These are phyloP conservation scores for Neoarthrinium moseri DNA, from an alignment of 2,329 filamentous ascomycete species.

Conservation along the genomic window DNA sequence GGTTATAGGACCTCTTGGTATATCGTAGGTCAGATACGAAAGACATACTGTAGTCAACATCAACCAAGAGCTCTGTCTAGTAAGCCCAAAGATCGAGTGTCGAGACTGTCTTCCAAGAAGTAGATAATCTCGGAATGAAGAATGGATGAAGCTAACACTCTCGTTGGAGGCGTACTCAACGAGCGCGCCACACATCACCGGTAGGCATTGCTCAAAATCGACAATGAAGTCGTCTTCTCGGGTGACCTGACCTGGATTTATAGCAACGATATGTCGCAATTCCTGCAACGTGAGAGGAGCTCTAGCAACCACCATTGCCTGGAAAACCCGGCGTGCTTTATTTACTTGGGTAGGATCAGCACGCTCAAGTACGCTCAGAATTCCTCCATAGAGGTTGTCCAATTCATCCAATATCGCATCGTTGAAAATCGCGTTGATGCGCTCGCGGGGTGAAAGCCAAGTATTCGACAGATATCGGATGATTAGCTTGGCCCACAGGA, in stretches of 20 bases:
- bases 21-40: neutral
- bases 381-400: neutral
- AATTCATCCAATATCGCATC: neutral
- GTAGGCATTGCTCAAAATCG: neutral
- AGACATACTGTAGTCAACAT: neutral
- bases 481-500: neutral
- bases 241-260: neutral
- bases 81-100: neutral
- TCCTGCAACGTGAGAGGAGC: neutral
- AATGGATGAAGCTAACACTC: neutral
- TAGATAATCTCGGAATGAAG: neutral
- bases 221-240: neutral
- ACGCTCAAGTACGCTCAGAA: neutral
- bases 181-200: neutral
- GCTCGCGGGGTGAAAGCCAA: neutral
- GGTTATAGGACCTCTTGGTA: neutral
- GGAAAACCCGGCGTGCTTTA: neutral
- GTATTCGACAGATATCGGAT: neutral
- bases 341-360: neutral
- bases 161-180: neutral
- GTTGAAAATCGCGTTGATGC: neutral
- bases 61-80: neutral
- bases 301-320: neutral
- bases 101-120: neutral
- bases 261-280: neutral